These are phyloP conservation scores for Blastobotrys parvus DNA, from an alignment of 805 yeast genomes.

Conservation along the genomic window DNA sequence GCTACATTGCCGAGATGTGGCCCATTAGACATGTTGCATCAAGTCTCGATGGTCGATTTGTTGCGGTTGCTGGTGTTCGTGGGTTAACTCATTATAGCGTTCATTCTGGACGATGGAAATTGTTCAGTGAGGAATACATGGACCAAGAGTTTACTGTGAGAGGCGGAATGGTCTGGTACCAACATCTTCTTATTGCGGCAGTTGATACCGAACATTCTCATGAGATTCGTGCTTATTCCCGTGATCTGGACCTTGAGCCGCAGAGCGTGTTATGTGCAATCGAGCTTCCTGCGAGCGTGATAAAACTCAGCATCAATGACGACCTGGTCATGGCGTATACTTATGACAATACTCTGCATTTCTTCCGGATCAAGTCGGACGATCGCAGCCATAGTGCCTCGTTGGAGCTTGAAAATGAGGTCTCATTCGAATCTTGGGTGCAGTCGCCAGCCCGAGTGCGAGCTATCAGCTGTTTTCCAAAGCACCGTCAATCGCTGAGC, in stretches of 20 bases:
- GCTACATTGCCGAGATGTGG: constrained; percentile 37
- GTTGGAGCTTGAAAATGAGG: constrained; percentile 26
- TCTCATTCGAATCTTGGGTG: constrained; percentile 29
- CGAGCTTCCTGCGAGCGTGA: constrained; percentile 25
- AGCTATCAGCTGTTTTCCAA: constrained; percentile 22
- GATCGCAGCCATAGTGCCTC: constrained; percentile 9
- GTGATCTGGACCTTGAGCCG: constrained; percentile 28
- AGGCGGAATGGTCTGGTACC: constrained; percentile 34
- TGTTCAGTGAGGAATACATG: constrained; percentile 30
- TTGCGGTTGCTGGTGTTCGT: constrained; percentile 42
- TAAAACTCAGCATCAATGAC: constrained; percentile 23
- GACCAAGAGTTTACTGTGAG: constrained; percentile 29
- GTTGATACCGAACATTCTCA: constrained; percentile 22
- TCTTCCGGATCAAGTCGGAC: constrained; percentile 18
- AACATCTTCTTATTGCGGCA: constrained; percentile 28
- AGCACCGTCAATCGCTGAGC: not conserved
- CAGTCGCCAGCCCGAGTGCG: constrained; percentile 33
- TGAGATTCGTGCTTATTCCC: constrained; percentile 30
- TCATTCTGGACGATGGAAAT: constrained; percentile 39
- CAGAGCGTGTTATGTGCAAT: constrained; percentile 25
- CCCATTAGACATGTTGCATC: constrained; percentile 36
- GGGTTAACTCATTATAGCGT: constrained; percentile 39
- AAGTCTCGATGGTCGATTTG: constrained; percentile 40
- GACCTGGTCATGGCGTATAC: constrained; percentile 30
- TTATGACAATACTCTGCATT: constrained; percentile 24